phyloP scores from a whole-genome alignment of 1,284 basidiomycete species.

The Ustilago xerochloae region DNA sequence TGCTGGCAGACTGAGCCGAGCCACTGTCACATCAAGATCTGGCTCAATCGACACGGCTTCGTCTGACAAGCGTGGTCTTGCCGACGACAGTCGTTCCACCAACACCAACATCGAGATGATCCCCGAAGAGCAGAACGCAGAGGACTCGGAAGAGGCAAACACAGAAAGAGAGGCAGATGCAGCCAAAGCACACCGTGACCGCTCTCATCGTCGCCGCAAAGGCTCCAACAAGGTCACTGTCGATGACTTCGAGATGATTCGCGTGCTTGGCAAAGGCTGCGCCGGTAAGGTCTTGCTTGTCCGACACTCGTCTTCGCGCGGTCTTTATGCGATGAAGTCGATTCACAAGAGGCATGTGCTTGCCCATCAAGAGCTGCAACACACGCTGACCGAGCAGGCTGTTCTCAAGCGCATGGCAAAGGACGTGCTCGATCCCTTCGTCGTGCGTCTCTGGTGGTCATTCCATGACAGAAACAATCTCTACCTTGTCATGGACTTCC shows the following conservation, averaged over 20 bases:
- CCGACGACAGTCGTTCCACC: constrained; percentile 44
- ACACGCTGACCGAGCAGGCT: constrained; percentile 66
- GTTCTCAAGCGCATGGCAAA: constrained; percentile 78
- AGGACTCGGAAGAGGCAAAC: constrained; percentile 17
- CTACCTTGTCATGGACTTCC: constrained; percentile 75
- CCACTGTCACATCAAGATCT: constrained; percentile 26
- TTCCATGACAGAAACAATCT: constrained; percentile 67
- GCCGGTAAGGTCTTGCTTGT: constrained; percentile 67
- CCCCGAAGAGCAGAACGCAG: constrained; percentile 46
- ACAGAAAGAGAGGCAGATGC: constrained; percentile 13
- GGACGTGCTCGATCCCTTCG: constrained; percentile 66
- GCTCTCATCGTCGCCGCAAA: constrained; percentile 28
- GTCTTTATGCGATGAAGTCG: constrained; percentile 67
- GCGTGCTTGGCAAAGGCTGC: constrained; percentile 68
- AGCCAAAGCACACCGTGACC: constrained; percentile 1
- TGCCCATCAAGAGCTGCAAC: constrained; percentile 67
- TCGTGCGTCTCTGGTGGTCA: constrained; percentile 68
- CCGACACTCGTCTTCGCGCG: constrained; percentile 53
- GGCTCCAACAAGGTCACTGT: constrained; percentile 69
- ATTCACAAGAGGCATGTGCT: constrained; percentile 67
- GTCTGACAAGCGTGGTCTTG: constrained; percentile 24
- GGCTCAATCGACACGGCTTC: constrained; percentile 33
- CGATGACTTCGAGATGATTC: constrained; percentile 74
- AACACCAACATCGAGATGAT: constrained; percentile 54
- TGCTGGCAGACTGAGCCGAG: constrained; percentile 29